Base-by-base conservation (phyloP, 2,329 filamentous ascomycete genomes). In the Bipolaris zeicola region DNA sequence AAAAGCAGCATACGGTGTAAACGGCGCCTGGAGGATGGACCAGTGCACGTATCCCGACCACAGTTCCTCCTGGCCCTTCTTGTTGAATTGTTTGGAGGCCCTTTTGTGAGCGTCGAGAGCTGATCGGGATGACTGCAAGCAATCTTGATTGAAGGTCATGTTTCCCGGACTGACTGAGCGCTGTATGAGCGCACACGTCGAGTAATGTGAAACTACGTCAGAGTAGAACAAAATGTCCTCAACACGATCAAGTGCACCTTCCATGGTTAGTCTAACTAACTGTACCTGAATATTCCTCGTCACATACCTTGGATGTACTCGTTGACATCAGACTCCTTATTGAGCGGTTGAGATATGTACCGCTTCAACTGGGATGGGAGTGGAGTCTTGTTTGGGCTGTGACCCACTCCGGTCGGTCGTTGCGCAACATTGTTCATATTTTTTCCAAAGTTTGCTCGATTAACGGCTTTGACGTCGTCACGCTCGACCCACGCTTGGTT, bases 1-100 rank as follows among this genome's bases (percentile, higher is more conserved):
- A 16, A n/a, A 37, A 18, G 6, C 10, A 34, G 14, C 60, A 18
- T 67, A 67, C 67, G 80, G 80, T 36, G 80, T 79, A 61, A 82
- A 82, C 0, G 80, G 80, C 4, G 78, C 75, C 62, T 80, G 54
- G 5, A 59, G 52, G 34, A 62, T 43, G 14, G 50, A 60, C 48
- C 73, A 76, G 37, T 75, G 72, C 5, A 76, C 58, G 37, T 76
- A 76, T 7, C 72, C 72, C 16, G 68, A 66, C 71, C 72, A 75
- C 1, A 73, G 34, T 11, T 73, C 67, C 52, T 75, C 71, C 18
- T 69, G 70, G 1, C 69, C 71, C 28, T 67, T 61, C 8, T 63
- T 58, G 51, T 74, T 75, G 55, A 74, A 75, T 18, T 70, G 64
- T 34, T 60, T 50, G 31, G 64, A 69, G 16, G 66, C 71, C 36